Base-by-base conservation (phyloP, 177 flowering plant species). In the Vitis hybrid region DNA sequence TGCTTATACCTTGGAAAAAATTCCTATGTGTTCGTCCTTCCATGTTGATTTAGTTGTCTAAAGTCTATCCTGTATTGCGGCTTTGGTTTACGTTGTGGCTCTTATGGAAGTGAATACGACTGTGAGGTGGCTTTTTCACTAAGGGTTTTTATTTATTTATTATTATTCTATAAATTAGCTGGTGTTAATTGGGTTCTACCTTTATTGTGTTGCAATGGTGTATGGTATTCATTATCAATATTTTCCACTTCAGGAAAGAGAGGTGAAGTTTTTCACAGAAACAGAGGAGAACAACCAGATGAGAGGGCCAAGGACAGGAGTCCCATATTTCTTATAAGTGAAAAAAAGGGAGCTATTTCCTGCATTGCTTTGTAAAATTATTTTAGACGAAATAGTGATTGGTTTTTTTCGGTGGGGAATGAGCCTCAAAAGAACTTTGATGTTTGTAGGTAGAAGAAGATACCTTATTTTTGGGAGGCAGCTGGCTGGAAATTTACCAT, bases 221-320 rank as follows among this genome's bases (percentile, higher is more conserved):
- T 5, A 31, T 10, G 14, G 20, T 53, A 10, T 49, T 50, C 18
- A 64, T 16, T n/a, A 55, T 53, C 51, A 31, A 18, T 62, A 18
- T 75, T 49, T 51, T 68, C 74, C 61, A 58, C 62, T n/a, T 29
- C 78, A 95, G 99, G 99, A 93, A 78, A 88, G 97, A 77, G 99
- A 95, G 68, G 99, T 93, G 75, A 95, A 95, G 84, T 93, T 95
- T 64, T 95, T 95, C 84, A 93, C 99, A 10, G 99, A 95, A 77
- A 95, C 98, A 1, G 99, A 95, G 78, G 99, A 95, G 80, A 95
- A 95, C 88, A 95, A 93, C 76, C 98, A 94, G 81, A 95, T 95
- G 99, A 84, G 97, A 78, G 99, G 99, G 16, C 99, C 99, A 7
- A 85, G 99, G 74, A 84, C 95, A 61, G 98, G 98, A 66, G 97